Conservation (phyloP, 139 green algal genomes). For the Haematococcus sp. region DNA sequence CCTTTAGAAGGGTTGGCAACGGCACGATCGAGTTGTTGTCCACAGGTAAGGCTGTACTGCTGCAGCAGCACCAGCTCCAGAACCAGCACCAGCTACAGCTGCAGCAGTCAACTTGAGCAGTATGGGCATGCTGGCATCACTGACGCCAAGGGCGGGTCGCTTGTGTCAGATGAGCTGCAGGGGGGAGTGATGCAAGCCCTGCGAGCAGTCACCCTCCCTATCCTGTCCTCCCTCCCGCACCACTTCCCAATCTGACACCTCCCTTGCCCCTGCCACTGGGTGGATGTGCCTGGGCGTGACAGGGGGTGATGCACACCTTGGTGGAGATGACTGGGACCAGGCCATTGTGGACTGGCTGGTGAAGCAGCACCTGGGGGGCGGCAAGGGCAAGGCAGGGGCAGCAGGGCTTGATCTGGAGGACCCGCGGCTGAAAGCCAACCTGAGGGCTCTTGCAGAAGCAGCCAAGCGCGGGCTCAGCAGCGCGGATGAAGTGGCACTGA, state of each 20-base stretch:
- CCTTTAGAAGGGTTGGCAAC: slow-evolving; percentile 1
- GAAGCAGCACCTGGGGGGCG: slow-evolving; percentile 38
- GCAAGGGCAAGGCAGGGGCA: no score
- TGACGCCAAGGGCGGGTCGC: no score
- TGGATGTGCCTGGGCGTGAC: background rate
- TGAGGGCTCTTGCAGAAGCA: slow-evolving; percentile 65
- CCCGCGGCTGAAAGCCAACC: slow-evolving; percentile 45
- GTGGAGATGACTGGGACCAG: slow-evolving; percentile 85
- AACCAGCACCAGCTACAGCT: no score
- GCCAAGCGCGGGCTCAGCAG: slow-evolving; percentile 76
- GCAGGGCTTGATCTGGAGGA: slow-evolving; percentile 20
- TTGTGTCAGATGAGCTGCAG: no score
- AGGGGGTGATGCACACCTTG: slow-evolving; percentile 79
- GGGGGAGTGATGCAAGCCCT: no score
- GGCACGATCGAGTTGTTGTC: slow-evolving; percentile 18
- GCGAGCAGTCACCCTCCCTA: no score
- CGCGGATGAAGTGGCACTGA: slow-evolving; percentile 39
- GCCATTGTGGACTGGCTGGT: slow-evolving; percentile 66
- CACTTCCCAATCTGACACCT: no score
- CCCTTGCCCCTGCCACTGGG: background rate
- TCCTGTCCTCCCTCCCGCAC: no score
- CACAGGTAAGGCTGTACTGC: background rate
- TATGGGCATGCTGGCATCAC: no score
- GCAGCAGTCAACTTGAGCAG: no score
- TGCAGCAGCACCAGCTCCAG: slow-evolving; percentile 4